phyloP scores from a whole-genome alignment of 345 rosid species.

The Gossypium australe region DNA sequence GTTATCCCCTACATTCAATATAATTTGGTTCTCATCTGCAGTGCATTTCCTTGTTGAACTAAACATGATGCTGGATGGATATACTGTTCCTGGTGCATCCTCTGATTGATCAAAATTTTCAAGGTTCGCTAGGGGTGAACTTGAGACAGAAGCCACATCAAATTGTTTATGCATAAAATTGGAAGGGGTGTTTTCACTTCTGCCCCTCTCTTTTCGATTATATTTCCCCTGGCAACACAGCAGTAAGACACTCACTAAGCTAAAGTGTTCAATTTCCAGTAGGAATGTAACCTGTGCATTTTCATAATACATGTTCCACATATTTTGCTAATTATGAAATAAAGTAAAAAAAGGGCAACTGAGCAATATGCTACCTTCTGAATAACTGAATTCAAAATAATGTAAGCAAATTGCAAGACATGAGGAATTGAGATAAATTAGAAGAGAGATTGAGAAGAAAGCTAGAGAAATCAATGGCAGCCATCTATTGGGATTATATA shows the following conservation, averaged over 20 bases:
- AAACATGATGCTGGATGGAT: constrained; percentile 24
- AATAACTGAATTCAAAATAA: background rate
- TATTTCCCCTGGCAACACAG: constrained; percentile 29
- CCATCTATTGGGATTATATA: background rate
- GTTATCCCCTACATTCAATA: constrained; percentile 21
- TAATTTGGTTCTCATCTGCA: constrained; percentile 27
- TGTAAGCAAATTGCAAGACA: constrained; percentile 3
- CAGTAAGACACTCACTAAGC: background rate
- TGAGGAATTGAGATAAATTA: background rate
- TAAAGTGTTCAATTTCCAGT: background rate
- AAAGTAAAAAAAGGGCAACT: background rate
- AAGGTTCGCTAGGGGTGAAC: constrained; percentile 14
- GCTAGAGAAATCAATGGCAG: background rate
- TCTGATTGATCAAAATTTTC: constrained; percentile 27
- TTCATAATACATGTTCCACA: background rate
- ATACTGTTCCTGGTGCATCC: constrained; percentile 36
- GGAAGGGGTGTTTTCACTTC: constrained; percentile 13
- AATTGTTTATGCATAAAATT: constrained; percentile 17
- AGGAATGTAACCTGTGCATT: background rate
- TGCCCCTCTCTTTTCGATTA: constrained; percentile 18
- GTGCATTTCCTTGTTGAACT: constrained; percentile 25
- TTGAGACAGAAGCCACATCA: constrained; percentile 16
- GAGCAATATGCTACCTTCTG: background rate
- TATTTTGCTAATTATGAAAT: background rate
- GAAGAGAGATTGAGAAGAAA: background rate